phyloP scores from a whole-genome alignment of 2,329 filamentous ascomycete species.

The Xylariaceae sp. region DNA sequence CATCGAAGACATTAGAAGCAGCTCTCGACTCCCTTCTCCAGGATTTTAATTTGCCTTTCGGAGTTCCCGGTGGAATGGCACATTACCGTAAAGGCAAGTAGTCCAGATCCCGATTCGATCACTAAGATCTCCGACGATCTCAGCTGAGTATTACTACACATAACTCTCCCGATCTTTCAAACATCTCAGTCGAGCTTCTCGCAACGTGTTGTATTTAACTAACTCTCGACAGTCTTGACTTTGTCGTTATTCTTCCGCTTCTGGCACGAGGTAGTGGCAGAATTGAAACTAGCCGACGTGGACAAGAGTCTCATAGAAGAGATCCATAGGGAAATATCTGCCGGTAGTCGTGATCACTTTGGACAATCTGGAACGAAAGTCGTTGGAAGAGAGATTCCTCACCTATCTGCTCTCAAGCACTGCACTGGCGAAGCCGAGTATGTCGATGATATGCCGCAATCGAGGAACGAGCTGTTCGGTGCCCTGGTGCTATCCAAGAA shows the following conservation, averaged over 20 bases:
- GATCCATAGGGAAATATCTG: conserved; percentile 77
- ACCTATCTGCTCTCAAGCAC: conserved; percentile 87
- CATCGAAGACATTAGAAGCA: conserved; percentile 75
- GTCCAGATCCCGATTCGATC: too few species aligned
- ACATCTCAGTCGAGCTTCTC: too few species aligned
- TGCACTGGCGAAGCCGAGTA: conserved; percentile 89
- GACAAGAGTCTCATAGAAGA: conserved; percentile 64
- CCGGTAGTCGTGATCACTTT: conserved; percentile 69
- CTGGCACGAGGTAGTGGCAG: conserved; percentile 76
- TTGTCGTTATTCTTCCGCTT: conserved; percentile 93
- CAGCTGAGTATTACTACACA: too few species aligned
- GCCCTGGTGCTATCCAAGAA: conserved; percentile 83
- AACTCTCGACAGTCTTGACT: conserved; percentile 46
- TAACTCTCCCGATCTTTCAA: too few species aligned
- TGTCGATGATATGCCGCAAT: conserved; percentile 82
- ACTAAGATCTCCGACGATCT: too few species aligned
- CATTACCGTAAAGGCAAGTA: conserved; percentile 63
- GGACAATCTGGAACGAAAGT: conserved; percentile 69
- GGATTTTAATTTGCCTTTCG: conserved; percentile 82
- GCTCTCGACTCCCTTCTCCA: conserved; percentile 76
- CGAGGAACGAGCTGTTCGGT: conserved; percentile 81
- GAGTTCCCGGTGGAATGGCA: conserved; percentile 93
- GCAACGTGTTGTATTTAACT: not conserved
- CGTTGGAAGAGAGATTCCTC: conserved; percentile 74
- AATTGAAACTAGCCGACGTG: conserved; percentile 41